Percentiles rank a stretch among this genome's conserved stretches.
phyloP scores from a whole-genome alignment of 305 asterid species.

The Ruellia speciosa region DNA sequence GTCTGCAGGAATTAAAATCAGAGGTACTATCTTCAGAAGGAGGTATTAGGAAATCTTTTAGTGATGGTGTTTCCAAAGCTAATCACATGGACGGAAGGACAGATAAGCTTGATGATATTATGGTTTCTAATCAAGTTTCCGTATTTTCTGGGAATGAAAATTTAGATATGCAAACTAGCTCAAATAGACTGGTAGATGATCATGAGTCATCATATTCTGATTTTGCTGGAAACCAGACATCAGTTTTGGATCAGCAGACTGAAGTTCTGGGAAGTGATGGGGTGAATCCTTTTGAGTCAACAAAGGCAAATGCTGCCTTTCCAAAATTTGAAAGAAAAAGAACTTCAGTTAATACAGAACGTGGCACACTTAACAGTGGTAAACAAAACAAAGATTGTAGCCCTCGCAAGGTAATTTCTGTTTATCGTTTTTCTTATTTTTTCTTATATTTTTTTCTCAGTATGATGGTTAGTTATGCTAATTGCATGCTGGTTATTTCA shows the following conservation, averaged over 20 bases:
- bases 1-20: conserved; percentile 44
- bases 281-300: conserved; percentile 41
- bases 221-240: conserved; percentile 26
- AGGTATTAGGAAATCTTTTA: conserved; percentile 34
- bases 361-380: conserved; percentile 44
- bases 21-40: conserved; percentile 38
- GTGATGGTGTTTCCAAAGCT: conserved; percentile 34
- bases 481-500: too few relatives aligned
- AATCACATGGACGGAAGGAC: conserved; percentile 34
- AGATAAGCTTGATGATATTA: conserved; percentile 40
- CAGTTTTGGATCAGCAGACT: conserved; percentile 34
- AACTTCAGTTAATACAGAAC: conserved; percentile 38
- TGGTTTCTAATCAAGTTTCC: conserved; percentile 57
- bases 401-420: conserved; percentile 52
- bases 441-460: not conserved
- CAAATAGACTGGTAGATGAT: conserved; percentile 32
- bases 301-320: conserved; percentile 29
- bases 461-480: not conserved
- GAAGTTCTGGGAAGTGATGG: conserved; percentile 45
- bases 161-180: conserved; percentile 30
- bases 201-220: conserved; percentile 36
- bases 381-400: conserved; percentile 44
- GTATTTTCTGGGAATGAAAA: conserved; percentile 60
- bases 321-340: conserved; percentile 49
- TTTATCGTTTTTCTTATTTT: conserved; percentile 17